phyloP scores from a whole-genome alignment of 768 basidiomycete species.

The Naganishia kalamii region DNA sequence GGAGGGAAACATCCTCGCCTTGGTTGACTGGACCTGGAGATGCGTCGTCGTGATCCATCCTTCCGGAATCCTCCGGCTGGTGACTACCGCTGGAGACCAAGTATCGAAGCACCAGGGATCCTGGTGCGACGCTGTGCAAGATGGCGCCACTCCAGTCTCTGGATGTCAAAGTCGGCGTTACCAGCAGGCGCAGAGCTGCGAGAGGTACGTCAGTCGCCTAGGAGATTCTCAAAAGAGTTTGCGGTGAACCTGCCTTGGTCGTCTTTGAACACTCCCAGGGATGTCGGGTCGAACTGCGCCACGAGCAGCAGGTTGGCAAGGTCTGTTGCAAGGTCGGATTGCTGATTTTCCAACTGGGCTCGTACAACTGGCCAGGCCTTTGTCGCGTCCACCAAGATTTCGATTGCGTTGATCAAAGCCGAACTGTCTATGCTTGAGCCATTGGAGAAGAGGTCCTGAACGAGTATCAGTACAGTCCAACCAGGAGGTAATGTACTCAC shows the following conservation, averaged over 20 bases:
- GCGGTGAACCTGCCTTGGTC: not conserved
- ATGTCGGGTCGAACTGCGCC: not conserved
- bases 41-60: not conserved
- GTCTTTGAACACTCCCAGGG: not conserved
- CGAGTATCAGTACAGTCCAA: too few relatives aligned
- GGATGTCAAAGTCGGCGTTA: not conserved
- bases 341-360: not conserved
- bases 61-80: not conserved
- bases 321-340: not conserved
- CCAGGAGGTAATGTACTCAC: conserved; percentile 27
- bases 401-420: not conserved
- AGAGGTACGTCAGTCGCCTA: not conserved
- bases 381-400: not conserved
- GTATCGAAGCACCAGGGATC: not conserved
- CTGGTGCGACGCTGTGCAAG: not conserved
- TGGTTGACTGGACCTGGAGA: too few relatives aligned
- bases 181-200: not conserved
- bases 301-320: conserved; percentile 4
- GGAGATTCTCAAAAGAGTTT: not conserved
- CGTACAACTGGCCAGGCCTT: not conserved
- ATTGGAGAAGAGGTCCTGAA: not conserved
- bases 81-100: not conserved
- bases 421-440: not conserved
- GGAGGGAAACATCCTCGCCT: not conserved
- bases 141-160: not conserved